Evolutionary conservation across 1,139 yeast genomes (phyloP).

Genomic region (Yamadazyma dendronema): DNA sequence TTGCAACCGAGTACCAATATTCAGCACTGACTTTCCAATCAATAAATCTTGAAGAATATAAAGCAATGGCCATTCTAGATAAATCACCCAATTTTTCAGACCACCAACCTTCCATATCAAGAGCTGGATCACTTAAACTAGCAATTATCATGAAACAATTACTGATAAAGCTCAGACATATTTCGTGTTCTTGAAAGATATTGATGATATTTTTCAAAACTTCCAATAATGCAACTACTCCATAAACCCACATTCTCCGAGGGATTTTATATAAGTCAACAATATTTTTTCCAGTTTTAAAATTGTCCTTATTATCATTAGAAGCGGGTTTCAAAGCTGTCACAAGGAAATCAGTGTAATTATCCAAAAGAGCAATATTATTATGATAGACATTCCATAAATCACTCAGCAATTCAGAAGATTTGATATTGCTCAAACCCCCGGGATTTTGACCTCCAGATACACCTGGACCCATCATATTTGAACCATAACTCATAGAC

Average conservation of each 20-base stretch:
- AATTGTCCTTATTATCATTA: conserved; percentile 38
- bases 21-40: conserved; percentile 82
- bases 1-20: conserved; percentile 70
- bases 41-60: conserved; percentile 71
- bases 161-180: conserved; percentile 47
- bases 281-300: conserved; percentile 71
- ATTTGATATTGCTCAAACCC: conserved; percentile 20
- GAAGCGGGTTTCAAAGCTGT: conserved; percentile 66
- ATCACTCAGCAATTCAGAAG: conserved; percentile 58
- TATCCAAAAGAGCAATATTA: conserved; percentile 61
- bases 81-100: conserved; percentile 75
- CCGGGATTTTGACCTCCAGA: conserved; percentile 2
- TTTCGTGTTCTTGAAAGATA: conserved; percentile 50
- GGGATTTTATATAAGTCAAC: conserved; percentile 75
- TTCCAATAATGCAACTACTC: conserved; percentile 73
- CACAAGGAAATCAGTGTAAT: conserved; percentile 67
- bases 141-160: conserved; percentile 52
- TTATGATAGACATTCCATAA: conserved; percentile 72
- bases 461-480: conserved; percentile 6
- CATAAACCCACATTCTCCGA: conserved; percentile 80
- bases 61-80: conserved; percentile 79
- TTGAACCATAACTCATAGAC: conserved; percentile 14
- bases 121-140: conserved; percentile 49
- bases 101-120: conserved; percentile 74
- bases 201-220: conserved; percentile 73